Base-by-base conservation (phyloP, 2,329 filamentous ascomycete genomes). In the Hypoxylon sp. region DNA sequence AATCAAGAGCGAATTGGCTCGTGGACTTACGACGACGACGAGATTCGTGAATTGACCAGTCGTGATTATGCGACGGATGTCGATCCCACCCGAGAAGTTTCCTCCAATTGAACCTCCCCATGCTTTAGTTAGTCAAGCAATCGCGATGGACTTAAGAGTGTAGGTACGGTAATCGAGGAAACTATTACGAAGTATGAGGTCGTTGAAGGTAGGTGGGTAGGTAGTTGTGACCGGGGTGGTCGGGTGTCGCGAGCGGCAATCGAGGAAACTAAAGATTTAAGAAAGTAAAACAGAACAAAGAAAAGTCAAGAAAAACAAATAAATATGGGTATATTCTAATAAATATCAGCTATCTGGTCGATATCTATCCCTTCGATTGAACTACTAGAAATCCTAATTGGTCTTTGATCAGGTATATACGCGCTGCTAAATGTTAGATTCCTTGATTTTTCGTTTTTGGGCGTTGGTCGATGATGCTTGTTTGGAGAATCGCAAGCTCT, bases 31-130 rank as follows among this genome's bases (percentile, higher is more conserved):
- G 67, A 47, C 75, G 71, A 57, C 70, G 70, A 52, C 75, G 73
- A 38, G 77, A 75, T 55, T 78, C 73, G 15, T 72, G 71, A 35
- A 75, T 62, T 62, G 73, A 73, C 67, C 64, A 67, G 15, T 68
- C 63, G 44, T 59, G 71, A 7, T 63, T 66, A 20, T 66, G 64
- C 11, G 62, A 53, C 4, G 65, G 65, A 19, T 67, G 68, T n/a
- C 57, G 59, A 43, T 72, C 67, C 67, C 70, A 73, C 27, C 71
- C 70, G 2, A 74, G 51, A 11, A 73, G 21, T 38, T 58, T 55
- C 20, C 64, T 61, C 63, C 66, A 71, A 47, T 58, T 69, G 42
- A 69, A 69, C 11, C 66, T 52, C 35, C 46, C 59, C 64, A 68
- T 69, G n/a, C 9, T 26, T n/a, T 21, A 5, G 5, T 26, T 19